These are phyloP conservation scores for Fusarium bulbicola DNA, from an alignment of 2,329 filamentous ascomycete species.

Conservation along the genomic window DNA sequence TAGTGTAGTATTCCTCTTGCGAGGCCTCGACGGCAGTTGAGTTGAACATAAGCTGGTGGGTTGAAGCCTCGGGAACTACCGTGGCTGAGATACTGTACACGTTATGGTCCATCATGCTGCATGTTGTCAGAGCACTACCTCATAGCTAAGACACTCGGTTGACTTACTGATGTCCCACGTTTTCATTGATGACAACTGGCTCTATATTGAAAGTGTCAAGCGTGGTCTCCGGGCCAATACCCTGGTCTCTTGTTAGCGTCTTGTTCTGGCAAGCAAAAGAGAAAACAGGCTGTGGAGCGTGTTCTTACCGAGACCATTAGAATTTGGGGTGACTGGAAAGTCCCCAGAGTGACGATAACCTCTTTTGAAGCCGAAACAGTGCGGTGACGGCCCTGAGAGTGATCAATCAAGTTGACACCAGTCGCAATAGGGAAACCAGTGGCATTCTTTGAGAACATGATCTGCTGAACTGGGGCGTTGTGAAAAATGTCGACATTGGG, in stretches of 20 bases:
- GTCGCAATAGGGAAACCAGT: not conserved
- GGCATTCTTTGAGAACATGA: not conserved
- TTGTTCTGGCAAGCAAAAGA: fast-evolving
- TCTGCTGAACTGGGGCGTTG: constrained; percentile 4
- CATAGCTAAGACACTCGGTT: fast-evolving
- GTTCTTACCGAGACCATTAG: constrained; percentile 4
- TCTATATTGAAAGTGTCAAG: constrained; percentile 10
- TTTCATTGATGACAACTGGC: constrained; percentile 9
- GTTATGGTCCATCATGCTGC: constrained; percentile 5
- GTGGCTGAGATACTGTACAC: constrained; percentile 13
- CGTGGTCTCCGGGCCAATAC: not conserved
- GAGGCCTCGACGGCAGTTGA: not conserved
- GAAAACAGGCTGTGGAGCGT: fast-evolving
- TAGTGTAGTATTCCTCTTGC: not conserved
- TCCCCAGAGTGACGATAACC: not conserved
- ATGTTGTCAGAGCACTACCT: fast-evolving
- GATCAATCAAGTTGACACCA: constrained; percentile 1
- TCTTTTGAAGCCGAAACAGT: not conserved
- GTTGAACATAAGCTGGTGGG: not conserved
- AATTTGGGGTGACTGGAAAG: constrained; percentile 10
- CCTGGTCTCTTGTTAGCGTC: not conserved
- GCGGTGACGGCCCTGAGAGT: not conserved
- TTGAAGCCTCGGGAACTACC: not conserved
- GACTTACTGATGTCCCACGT: constrained; percentile 10
- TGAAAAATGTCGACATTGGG: not conserved